Conservation (phyloP, 352 stramenopile genomes). For the Albugo laibachii region DNA sequence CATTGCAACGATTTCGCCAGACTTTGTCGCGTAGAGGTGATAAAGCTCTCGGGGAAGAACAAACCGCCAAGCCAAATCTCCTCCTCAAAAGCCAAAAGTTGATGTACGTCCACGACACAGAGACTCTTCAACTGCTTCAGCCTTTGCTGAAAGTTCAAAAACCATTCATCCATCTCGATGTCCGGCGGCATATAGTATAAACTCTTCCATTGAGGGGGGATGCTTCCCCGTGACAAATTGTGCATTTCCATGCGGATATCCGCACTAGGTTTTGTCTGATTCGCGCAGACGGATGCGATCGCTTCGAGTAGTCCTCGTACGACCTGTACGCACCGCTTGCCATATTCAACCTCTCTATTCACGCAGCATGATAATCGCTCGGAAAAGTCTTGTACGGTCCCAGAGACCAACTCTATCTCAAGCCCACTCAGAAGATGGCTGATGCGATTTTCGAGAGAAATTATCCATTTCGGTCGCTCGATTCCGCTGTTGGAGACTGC, state of each 20-base stretch:
- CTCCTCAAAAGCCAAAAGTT: conserved; percentile 14
- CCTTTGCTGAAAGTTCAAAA: conserved; percentile 60
- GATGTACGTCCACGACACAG: conserved; percentile 15
- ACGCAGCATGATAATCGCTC: conserved; percentile 86
- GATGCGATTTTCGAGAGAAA: conserved; percentile 55
- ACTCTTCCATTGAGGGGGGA: conserved; percentile 32
- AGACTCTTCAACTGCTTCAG: conserved; percentile 41
- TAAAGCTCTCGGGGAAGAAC: conserved; percentile 84
- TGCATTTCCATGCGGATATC: conserved; percentile 67
- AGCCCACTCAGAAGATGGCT: conserved; percentile 38
- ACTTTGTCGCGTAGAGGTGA: conserved; percentile 82
- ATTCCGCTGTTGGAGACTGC: conserved; percentile 17
- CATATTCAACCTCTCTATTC: conserved; percentile 72
- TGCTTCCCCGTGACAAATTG: conserved; percentile 41
- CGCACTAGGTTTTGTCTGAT: conserved; percentile 77
- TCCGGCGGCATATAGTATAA: conserved; percentile 37
- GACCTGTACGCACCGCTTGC: conserved; percentile 30
- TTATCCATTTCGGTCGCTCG: conserved; percentile 56
- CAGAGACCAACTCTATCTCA: conserved; percentile 19
- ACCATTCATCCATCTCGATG: conserved; percentile 58
- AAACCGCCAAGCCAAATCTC: conserved; percentile 84
- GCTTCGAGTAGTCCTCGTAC: conserved; percentile 46
- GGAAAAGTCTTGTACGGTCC: conserved; percentile 33
- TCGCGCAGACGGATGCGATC: conserved; percentile 56
- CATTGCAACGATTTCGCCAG: conserved; percentile 58